Conservation (phyloP, 1,139 yeast genomes). For the Zygoascus sp. region DNA sequence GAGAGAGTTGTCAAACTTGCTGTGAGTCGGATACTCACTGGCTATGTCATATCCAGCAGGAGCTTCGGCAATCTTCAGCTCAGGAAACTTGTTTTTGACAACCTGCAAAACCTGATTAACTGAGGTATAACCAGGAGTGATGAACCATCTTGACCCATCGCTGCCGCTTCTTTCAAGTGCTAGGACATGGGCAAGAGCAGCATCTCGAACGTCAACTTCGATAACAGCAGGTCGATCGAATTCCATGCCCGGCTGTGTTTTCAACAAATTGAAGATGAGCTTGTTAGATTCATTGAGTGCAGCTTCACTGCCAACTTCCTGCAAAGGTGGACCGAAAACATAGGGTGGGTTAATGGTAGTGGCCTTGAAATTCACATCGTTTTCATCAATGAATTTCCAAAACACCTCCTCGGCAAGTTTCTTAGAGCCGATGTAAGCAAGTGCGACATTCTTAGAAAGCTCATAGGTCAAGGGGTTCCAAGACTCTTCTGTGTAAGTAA, state of each 20-base stretch:
- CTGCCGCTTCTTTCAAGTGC: constrained; percentile 38
- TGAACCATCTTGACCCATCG: constrained; percentile 41
- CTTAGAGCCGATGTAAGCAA: constrained; percentile 31
- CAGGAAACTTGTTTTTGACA: constrained; percentile 39
- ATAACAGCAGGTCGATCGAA: constrained; percentile 13
- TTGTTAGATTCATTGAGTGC: constrained; percentile 32
- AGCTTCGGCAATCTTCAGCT: constrained; percentile 17
- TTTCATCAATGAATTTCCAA: constrained; percentile 41
- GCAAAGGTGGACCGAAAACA: constrained; percentile 48
- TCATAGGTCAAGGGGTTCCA: constrained; percentile 47
- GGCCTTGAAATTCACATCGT: constrained; percentile 38
- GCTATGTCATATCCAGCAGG: neutral
- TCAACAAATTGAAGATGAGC: constrained; percentile 22
- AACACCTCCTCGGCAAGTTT: constrained; percentile 43
- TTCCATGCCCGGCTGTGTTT: constrained; percentile 17
- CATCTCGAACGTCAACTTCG: constrained; percentile 50
- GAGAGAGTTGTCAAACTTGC: constrained; percentile 17
- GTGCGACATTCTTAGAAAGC: constrained; percentile 22
- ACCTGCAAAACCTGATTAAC: constrained; percentile 37
- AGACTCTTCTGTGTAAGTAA: constrained; percentile 31
- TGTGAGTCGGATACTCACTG: neutral
- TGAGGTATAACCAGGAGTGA: constrained; percentile 37
- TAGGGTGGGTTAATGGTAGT: constrained; percentile 47
- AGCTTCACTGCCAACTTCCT: constrained; percentile 27
- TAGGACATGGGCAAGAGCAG: constrained; percentile 47